Conservation (phyloP, 1,284 basidiomycete genomes). For the Sporisorium graminicola region DNA sequence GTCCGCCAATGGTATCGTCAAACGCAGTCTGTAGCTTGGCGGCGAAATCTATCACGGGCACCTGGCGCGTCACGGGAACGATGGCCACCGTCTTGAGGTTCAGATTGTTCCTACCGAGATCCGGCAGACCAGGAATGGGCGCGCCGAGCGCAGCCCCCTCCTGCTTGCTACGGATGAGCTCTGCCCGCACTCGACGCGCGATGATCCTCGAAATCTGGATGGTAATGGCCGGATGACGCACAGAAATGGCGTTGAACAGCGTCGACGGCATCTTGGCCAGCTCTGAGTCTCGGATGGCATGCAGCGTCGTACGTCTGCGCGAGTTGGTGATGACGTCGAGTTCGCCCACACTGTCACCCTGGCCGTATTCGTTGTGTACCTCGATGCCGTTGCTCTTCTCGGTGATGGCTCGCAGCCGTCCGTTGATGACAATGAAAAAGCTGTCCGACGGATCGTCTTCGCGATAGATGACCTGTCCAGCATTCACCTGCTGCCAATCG, state of each 20-base stretch:
- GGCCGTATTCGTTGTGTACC: slow-evolving; percentile 92
- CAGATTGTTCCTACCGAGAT: slow-evolving; percentile 80
- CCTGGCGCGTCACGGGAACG: slow-evolving; percentile 74
- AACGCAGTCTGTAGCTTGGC: slow-evolving; percentile 63
- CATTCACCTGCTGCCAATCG: slow-evolving; percentile 97
- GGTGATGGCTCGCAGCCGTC: slow-evolving; percentile 85
- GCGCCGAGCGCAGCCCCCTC: slow-evolving; percentile 41
- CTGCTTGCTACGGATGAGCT: slow-evolving; percentile 72
- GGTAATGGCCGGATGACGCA: slow-evolving; percentile 91
- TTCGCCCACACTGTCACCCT: slow-evolving; percentile 80
- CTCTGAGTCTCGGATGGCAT: slow-evolving; percentile 98
- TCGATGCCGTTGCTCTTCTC: slow-evolving; percentile 76
- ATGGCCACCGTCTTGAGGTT: slow-evolving; percentile 94
- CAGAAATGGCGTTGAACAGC: slow-evolving; percentile 87
- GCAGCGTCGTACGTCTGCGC: slow-evolving; percentile 87
- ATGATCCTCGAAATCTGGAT: slow-evolving; percentile 95
- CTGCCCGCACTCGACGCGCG: slow-evolving; percentile 87
- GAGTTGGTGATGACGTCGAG: slow-evolving; percentile 97
- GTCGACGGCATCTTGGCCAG: slow-evolving; percentile 98
- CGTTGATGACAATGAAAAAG: slow-evolving; percentile 97
- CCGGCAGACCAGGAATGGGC: slow-evolving; percentile 60
- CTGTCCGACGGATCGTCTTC: slow-evolving; percentile 90
- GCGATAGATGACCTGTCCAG: slow-evolving; percentile 90
- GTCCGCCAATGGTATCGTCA: slow-evolving; percentile 62
- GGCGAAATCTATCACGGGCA: slow-evolving; percentile 68